Evolutionary conservation across 1,139 yeast genomes (phyloP).

Genomic region (Candida gigantensis): DNA sequence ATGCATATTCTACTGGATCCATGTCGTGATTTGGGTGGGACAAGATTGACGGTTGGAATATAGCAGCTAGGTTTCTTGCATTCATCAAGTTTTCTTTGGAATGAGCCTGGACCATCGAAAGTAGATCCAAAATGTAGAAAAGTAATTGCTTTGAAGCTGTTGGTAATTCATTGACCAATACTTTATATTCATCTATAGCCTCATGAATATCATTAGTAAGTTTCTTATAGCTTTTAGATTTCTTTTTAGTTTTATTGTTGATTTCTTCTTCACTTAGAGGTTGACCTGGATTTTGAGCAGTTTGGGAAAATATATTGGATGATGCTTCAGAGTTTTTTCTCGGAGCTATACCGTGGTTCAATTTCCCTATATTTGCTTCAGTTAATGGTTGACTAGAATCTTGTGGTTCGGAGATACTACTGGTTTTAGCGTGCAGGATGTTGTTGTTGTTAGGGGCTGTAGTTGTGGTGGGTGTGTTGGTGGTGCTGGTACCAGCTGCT

Average conservation of each 20-base stretch:
- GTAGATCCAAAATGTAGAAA: slow-evolving; percentile 83
- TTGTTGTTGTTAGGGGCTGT: slow-evolving; percentile 4
- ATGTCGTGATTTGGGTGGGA: slow-evolving; percentile 92
- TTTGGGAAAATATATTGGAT: slow-evolving; percentile 5
- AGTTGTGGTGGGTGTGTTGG: slow-evolving; percentile 1
- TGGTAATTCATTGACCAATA: slow-evolving; percentile 67
- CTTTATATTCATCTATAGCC: slow-evolving; percentile 72
- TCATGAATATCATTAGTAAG: slow-evolving; percentile 61
- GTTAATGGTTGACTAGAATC: slow-evolving; percentile 29
- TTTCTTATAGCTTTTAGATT: slow-evolving; percentile 41
- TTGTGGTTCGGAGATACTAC: slow-evolving; percentile 18
- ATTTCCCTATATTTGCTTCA: slow-evolving; percentile 32
- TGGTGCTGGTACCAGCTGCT: slow-evolving; percentile 15
- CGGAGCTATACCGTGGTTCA: slow-evolving; percentile 16
- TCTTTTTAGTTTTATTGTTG: slow-evolving; percentile 15
- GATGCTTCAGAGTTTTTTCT: slow-evolving; percentile 6
- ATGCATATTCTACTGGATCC: slow-evolving; percentile 87
- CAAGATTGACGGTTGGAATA: slow-evolving; percentile 91
- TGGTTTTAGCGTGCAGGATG: too few species aligned
- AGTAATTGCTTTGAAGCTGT: slow-evolving; percentile 73
- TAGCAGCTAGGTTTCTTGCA: slow-evolving; percentile 89
- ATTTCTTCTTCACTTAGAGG: slow-evolving; percentile 11
- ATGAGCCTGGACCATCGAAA: slow-evolving; percentile 83
- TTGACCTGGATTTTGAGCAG: slow-evolving; percentile 5
- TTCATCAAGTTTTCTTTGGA: slow-evolving; percentile 85